Base-by-base conservation (phyloP, 768 basidiomycete species). In the Steccherinum ochraceum region DNA sequence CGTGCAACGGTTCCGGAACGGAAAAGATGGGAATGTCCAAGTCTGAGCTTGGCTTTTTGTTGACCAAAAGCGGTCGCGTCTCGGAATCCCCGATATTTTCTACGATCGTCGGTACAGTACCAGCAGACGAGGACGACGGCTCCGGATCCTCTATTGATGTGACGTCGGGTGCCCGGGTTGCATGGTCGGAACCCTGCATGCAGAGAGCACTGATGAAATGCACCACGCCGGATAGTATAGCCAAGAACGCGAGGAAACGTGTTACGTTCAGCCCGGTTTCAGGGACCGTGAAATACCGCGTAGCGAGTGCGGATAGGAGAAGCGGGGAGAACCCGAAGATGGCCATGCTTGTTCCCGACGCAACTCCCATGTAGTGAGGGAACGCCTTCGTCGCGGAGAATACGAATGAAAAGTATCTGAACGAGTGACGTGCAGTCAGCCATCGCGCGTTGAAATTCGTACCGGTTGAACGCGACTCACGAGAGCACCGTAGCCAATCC, bases 261-360 rank as follows among this genome's bases (percentile, higher is more conserved):
- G 61, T 77, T 60, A 71, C 76, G 55, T 66, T 77, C 45, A 69
- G 71, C 41, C 75, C 76, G 21, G 69, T 71, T 45, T 65, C 62
- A 12, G 65, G 56, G 35, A 71, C 66, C 3, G 77, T 80, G 64
- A 90, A 90, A 61, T 72, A 80, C 13, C 51, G 68, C 3, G 84
- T 79, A 3, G 85, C 87, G 30, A 89, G 53, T 20, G 76, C 52
- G 19, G 88, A 84, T 5, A 90, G 74, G 56, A 87, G 79, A 19
- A 90, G 69, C 0, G 89, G 89, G 0, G 89, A 92, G 26, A 90
- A 74, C n/a, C 89, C 87, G 59, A 89, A 90, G 20, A 89, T 67
- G 2, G 86, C 79, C 73, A 82, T 81, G 60, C 76, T 83, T 10
- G 71, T 67, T 3, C 86, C 89, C 1, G 84, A 75, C 11, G 86